phyloP scores from a whole-genome alignment of 2,329 filamentous ascomycete species.

The Ophiostoma australiae region DNA sequence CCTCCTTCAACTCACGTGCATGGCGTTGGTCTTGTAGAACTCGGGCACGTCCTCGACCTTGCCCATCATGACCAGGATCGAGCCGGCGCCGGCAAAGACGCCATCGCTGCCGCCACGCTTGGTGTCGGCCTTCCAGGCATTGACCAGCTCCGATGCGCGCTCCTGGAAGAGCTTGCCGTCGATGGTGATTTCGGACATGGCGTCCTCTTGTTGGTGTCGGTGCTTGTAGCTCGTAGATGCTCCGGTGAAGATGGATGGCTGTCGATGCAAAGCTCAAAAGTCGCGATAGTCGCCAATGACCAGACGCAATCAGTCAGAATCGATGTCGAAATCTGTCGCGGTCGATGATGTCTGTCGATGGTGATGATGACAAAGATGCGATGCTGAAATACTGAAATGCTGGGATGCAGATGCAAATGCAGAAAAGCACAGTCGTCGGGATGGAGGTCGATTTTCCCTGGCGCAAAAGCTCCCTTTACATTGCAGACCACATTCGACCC shows the following conservation, averaged over 20 bases:
- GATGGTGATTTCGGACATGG: constrained; percentile 83
- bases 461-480: constrained; percentile 17
- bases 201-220: constrained; percentile 29
- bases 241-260: background rate
- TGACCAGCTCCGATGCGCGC: constrained; percentile 78
- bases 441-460: constrained; percentile 16
- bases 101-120: constrained; percentile 83
- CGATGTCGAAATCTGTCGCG: background rate
- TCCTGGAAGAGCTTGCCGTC: constrained; percentile 92
- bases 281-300: constrained; percentile 8
- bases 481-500: background rate
- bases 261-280: background rate
- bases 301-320: background rate
- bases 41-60: constrained; percentile 84
- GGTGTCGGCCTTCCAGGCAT: constrained; percentile 86
- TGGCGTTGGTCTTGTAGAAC: constrained; percentile 93
- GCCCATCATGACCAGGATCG: constrained; percentile 86
- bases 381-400: background rate
- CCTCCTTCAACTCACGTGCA: constrained; percentile 60
- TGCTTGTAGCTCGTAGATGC: background rate
- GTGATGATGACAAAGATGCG: constrained; percentile 10
- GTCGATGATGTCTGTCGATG: background rate
- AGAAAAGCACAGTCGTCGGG: background rate
- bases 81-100: constrained; percentile 78
- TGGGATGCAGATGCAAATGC: constrained; percentile 12